Evolutionary conservation across 768 basidiomycete species (phyloP).

Genomic region (Termitomyces sp.): DNA sequence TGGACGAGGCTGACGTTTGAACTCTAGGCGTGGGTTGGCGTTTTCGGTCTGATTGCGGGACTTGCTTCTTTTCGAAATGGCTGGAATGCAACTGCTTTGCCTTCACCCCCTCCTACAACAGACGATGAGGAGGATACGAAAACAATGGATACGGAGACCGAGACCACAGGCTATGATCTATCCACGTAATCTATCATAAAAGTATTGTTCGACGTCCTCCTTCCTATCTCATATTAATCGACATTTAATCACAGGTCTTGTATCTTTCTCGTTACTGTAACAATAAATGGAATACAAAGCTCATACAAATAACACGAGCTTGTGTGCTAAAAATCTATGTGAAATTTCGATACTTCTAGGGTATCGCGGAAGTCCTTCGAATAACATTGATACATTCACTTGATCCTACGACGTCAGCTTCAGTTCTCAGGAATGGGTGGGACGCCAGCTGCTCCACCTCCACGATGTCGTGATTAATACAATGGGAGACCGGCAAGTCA

Average conservation of each 20-base stretch:
- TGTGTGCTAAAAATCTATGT: background rate
- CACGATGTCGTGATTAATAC: background rate
- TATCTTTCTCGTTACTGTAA: background rate
- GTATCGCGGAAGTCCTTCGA: background rate
- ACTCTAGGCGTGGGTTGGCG: constrained; percentile 34
- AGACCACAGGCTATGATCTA: constrained; percentile 22
- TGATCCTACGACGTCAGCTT: background rate
- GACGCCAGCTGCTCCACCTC: background rate
- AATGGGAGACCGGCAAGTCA: background rate
- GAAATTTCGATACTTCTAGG: background rate
- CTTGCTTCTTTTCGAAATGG: constrained; percentile 61
- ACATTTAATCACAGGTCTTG: background rate
- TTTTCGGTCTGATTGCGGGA: constrained; percentile 44
- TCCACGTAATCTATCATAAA: constrained; percentile 5
- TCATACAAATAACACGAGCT: too few species aligned
- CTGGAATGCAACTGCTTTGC: constrained; percentile 65
- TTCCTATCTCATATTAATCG: background rate
- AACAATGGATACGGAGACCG: background rate
- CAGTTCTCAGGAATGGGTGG: background rate
- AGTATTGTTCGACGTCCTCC: background rate
- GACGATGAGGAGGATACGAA: constrained; percentile 19
- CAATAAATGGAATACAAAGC: background rate
- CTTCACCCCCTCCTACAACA: constrained; percentile 18
- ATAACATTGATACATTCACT: background rate
- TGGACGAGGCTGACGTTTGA: background rate